Percentiles rank a stretch among this genome's conserved stretches.
phyloP scores from a whole-genome alignment of 2,329 filamentous ascomycete genomes.

The Penicillium freii region DNA sequence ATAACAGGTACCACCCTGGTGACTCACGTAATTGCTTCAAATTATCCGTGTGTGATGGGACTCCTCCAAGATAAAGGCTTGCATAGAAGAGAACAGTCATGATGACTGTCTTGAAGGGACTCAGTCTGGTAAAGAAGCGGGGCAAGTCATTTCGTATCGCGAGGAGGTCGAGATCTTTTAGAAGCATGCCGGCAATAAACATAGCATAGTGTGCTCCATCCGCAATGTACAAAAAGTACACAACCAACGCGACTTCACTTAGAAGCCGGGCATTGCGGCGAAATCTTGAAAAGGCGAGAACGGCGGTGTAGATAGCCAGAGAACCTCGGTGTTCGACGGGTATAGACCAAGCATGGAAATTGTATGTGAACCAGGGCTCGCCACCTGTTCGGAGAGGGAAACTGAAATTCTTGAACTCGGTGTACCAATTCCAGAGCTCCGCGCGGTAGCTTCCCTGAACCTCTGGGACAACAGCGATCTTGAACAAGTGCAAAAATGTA shows the following conservation, averaged over 20 bases:
- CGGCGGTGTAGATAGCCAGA: conserved; percentile 59
- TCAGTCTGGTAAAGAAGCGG: conserved; percentile 46
- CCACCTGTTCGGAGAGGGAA: conserved; percentile 62
- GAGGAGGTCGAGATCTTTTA: conserved; percentile 61
- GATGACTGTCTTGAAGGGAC: conserved; percentile 52
- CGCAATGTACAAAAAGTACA: conserved; percentile 66
- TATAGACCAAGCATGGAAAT: conserved; percentile 63
- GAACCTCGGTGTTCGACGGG: conserved; percentile 64
- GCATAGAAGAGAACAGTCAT: conserved; percentile 54
- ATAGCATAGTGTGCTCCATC: conserved; percentile 64
- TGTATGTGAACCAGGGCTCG: conserved; percentile 57
- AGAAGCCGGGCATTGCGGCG: conserved; percentile 55
- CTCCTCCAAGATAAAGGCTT: conserved; percentile 59
- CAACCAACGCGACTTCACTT: conserved; percentile 54
- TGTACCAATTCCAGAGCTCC: conserved; percentile 54
- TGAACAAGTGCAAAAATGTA: conserved; percentile 54
- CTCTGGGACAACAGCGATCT: conserved; percentile 45
- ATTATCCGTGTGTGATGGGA: conserved; percentile 54
- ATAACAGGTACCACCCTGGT: conserved; percentile 61
- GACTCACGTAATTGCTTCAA: conserved; percentile 52
- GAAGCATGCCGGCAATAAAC: conserved; percentile 61
- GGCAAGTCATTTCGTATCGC: conserved; percentile 54
- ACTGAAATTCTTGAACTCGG: conserved; percentile 66
- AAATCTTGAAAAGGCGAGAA: conserved; percentile 58
- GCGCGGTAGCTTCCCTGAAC: conserved; percentile 45